phyloP scores from a whole-genome alignment of 2,329 filamentous ascomycete species.

The Microcera coccophila region DNA sequence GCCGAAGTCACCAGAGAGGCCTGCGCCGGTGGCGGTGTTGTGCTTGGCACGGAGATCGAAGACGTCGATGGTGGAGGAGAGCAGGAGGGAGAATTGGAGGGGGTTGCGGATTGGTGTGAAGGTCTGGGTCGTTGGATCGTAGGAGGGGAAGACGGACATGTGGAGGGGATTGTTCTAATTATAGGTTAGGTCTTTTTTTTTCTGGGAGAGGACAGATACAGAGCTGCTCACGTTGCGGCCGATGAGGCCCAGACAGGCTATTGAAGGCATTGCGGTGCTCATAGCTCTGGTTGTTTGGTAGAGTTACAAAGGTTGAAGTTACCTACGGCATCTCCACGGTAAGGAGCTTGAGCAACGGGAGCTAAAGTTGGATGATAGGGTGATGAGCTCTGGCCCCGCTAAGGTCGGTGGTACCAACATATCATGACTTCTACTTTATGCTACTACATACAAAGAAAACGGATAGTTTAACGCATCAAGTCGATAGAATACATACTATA shows the following conservation, averaged over 20 bases:
- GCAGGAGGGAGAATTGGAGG: conserved; percentile 88
- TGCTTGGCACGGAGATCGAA: conserved; percentile 80
- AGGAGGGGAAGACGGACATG: conserved; percentile 80
- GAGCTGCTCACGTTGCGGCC: conserved; percentile 71
- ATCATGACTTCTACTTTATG: too few species aligned
- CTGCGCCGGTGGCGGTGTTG: conserved; percentile 50
- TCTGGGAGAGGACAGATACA: conserved; percentile 1
- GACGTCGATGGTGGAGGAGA: conserved; percentile 88
- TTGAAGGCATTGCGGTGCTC: conserved; percentile 66
- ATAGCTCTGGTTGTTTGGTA: conserved; percentile 34
- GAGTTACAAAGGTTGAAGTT: conserved; percentile 14
- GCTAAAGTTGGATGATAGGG: conserved; percentile 1
- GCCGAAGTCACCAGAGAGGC: conserved; percentile 77
- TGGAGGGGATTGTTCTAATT: conserved; percentile 98
- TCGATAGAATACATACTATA: too few species aligned
- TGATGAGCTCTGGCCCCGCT: background rate
- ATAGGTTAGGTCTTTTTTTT: background rate
- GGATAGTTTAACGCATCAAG: too few species aligned
- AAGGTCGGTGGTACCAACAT: background rate
- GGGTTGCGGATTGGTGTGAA: conserved; percentile 60
- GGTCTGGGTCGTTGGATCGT: conserved; percentile 53
- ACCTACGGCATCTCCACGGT: too few species aligned
- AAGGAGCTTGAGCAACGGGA: conserved; percentile 1
- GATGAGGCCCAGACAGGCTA: conserved; percentile 90
- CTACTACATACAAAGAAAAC: too few species aligned